A percentile compares a stretch with the other conserved stretches of the same genome.
phyloP scores from a whole-genome alignment of 2,329 filamentous ascomycete species.

The Escovopsis weberi region DNA sequence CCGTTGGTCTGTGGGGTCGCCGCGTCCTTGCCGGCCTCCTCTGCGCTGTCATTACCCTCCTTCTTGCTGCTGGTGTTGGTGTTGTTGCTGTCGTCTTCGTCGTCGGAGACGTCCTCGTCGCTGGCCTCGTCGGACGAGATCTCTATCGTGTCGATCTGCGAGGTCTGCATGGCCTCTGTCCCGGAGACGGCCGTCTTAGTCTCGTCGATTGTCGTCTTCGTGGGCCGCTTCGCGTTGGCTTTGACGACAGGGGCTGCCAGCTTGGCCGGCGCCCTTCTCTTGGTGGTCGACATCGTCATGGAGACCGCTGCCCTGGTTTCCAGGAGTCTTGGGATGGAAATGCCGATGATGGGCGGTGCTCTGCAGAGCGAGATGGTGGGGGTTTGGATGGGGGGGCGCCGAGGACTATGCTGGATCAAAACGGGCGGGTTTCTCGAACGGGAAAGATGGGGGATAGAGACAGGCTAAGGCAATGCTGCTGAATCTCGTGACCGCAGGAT shows the following conservation, averaged over 20 bases:
- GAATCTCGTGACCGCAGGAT: not conserved
- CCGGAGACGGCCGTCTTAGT: conserved; percentile 38
- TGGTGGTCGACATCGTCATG: conserved; percentile 41
- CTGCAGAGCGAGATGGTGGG: not conserved
- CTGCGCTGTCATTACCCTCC: conserved; percentile 9
- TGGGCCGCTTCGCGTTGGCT: conserved; percentile 34
- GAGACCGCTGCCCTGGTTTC: not conserved
- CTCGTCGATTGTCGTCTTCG: conserved; percentile 42
- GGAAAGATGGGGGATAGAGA: not conserved
- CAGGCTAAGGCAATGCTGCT: not conserved
- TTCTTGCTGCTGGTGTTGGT: conserved; percentile 13
- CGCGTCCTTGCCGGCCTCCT: conserved; percentile 20
- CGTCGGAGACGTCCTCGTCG: conserved; percentile 33
- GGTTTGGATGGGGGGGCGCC: too few relatives aligned
- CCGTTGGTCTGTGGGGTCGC: too few relatives aligned
- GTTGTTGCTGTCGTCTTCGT: conserved; percentile 20
- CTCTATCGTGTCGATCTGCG: conserved; percentile 33
- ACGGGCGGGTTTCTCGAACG: not conserved
- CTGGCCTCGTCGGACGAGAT: conserved; percentile 42
- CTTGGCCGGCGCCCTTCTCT: conserved; percentile 43
- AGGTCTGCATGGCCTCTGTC: conserved; percentile 23
- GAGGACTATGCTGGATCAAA: not conserved
- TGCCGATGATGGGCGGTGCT: not conserved
- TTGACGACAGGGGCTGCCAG: conserved; percentile 41
- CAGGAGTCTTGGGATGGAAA: not conserved